Base-by-base conservation (phyloP, 2,329 filamentous ascomycete species). In the Aspergillus awamori region DNA sequence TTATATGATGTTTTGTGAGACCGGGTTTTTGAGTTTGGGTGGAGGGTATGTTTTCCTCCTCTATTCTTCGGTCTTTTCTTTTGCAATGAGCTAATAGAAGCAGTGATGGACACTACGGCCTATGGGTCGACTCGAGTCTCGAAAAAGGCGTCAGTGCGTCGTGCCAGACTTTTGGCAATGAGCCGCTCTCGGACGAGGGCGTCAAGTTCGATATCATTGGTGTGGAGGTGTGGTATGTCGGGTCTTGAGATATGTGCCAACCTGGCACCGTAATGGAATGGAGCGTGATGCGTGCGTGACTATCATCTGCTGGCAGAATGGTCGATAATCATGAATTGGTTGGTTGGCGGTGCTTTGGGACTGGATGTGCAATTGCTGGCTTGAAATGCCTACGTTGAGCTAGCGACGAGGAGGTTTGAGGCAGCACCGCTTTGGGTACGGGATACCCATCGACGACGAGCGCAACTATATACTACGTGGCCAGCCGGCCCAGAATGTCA, bases 111-210 rank as follows among this genome's bases (percentile, higher is more conserved):
- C 90, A 91, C 69, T 98, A 95, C 74, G 95, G 95, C 2, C 81
- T 99, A 5, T 98, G 95, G 95, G 83, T 99, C 11, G 92, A 97
- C 74, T 90, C 94, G 68, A 87, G 86, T 17, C 86, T 98, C 49
- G 91, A 94, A 65, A 86, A 89, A 60, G 95, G 95, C 3, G 87
- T 97, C 56, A 96, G 92, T 71, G 88, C 89, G 45, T 83, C 86
- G 4, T 97, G 93, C 74, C 88, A 91, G 63, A 99, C 95, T 0
- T 99, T 98, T 79, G 92, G 93, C 0, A 99, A 99, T 69, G 93
- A 97, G 80, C 89, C 91, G 8, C 80, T 99, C 55, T 97, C 94
- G 70, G 94, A 97, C 58, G 92, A 96, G 71, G 95, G 94, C 1
- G 87, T 89, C 63, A 97, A 96, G 75, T 99, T 98, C 72, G 91